A percentile compares a stretch with the other conserved stretches of the same genome.
These are phyloP conservation scores for Tolypocladium endophyticum DNA, from an alignment of 2,329 filamentous ascomycete genomes.

Conservation along the genomic window DNA sequence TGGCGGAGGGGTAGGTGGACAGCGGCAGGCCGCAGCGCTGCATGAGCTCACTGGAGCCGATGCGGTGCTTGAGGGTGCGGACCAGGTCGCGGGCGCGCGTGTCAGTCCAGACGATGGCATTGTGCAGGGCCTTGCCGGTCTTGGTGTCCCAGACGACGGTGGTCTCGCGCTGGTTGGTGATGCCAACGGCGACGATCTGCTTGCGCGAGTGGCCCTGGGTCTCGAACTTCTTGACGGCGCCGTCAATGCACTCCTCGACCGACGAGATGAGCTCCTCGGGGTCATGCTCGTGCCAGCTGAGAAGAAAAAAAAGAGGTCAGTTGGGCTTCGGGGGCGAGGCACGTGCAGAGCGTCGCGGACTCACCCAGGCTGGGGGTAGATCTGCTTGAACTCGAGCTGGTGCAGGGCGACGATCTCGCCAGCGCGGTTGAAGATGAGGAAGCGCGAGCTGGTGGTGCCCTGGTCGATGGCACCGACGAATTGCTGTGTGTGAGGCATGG, in stretches of 20 bases:
- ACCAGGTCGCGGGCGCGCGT: slow-evolving; percentile 65
- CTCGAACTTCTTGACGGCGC: slow-evolving; percentile 58
- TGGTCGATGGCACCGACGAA: slow-evolving; percentile 74
- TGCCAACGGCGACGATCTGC: slow-evolving; percentile 65
- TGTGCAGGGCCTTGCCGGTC: slow-evolving; percentile 67
- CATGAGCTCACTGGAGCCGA: slow-evolving; percentile 56
- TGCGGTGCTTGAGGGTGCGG: slow-evolving; percentile 56
- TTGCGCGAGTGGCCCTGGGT: slow-evolving; percentile 53
- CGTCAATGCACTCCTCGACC: slow-evolving; percentile 66
- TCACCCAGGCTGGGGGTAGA: slow-evolving; percentile 66
- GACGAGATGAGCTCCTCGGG: slow-evolving; percentile 63
- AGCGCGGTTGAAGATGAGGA: slow-evolving; percentile 64
- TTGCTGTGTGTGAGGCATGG: slow-evolving; percentile 20
- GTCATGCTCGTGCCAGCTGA: slow-evolving; percentile 81
- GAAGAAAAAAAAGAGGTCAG: slow-evolving; percentile 5
- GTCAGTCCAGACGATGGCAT: slow-evolving; percentile 79
- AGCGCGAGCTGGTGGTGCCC: slow-evolving; percentile 68
- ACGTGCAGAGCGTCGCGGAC: slow-evolving; percentile 8
- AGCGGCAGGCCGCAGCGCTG: slow-evolving; percentile 65
- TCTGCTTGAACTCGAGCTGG: slow-evolving; percentile 66
- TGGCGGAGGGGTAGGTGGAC: slow-evolving; percentile 71
- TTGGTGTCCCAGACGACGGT: slow-evolving; percentile 70
- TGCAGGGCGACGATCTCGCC: slow-evolving; percentile 63
- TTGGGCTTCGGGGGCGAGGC: background rate
- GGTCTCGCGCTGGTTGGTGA: slow-evolving; percentile 79